phyloP scores from a whole-genome alignment of 495 filamentous ascomycete species.

The Extremus antarcticus region DNA sequence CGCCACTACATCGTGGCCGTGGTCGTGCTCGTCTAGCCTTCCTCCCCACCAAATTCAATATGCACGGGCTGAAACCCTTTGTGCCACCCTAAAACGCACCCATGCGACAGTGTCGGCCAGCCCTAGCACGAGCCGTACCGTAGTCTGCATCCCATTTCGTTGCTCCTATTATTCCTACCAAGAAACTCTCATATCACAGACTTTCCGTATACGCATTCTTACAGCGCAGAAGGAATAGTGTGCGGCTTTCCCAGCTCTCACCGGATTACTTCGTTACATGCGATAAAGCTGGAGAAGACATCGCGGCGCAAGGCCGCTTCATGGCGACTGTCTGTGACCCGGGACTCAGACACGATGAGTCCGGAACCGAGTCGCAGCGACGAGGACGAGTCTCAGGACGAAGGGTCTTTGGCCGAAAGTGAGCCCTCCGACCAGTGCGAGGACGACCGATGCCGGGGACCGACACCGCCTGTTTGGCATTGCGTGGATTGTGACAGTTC shows the following conservation, averaged over 20 bases:
- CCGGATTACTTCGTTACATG: background rate
- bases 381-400: conserved; percentile 4
- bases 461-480: conserved; percentile 10
- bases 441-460: conserved; percentile 15
- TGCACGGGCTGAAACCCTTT: background rate
- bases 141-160: background rate
- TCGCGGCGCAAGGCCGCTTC: conserved; percentile 3
- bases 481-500: conserved; percentile 20
- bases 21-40: background rate
- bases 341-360: conserved; percentile 2
- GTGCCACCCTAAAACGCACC: background rate
- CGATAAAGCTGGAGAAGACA: background rate
- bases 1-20: background rate
- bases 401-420: background rate
- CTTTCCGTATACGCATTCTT: background rate
- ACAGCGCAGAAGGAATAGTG: too few species aligned
- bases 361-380: background rate
- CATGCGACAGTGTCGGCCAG: background rate
- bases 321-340: background rate
- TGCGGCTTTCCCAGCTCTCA: background rate
- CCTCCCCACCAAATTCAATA: background rate
- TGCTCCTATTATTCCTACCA: background rate
- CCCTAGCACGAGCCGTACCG: background rate
- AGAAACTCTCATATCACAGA: background rate
- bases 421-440: conserved; percentile 12